phyloP scores from a whole-genome alignment of 2,329 filamentous ascomycete genomes.

The Dactylonectria macrodidyma region DNA sequence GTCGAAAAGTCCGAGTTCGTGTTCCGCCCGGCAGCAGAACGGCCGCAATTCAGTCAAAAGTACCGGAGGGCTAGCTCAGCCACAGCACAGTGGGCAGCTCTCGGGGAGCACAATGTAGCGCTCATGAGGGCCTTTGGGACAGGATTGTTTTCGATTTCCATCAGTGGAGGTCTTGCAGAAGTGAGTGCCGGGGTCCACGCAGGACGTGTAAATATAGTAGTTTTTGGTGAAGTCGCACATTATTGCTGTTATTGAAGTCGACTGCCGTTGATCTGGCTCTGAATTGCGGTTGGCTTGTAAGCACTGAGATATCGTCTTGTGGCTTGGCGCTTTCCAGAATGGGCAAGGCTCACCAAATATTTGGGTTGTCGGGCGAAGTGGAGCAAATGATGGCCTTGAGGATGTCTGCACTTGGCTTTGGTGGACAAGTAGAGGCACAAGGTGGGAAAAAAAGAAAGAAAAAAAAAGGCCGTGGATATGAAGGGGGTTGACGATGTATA shows the following conservation, averaged over 20 bases:
- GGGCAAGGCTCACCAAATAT: slow-evolving; percentile 33
- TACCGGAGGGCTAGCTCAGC: slow-evolving; percentile 47
- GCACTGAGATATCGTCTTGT: slow-evolving; percentile 17
- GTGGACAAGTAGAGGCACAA: neutral
- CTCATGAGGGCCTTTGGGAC: slow-evolving; percentile 77
- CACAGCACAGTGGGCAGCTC: slow-evolving; percentile 65
- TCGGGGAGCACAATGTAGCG: slow-evolving; percentile 80
- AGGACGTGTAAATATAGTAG: slow-evolving; percentile 83
- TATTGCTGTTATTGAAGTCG: slow-evolving; percentile 45
- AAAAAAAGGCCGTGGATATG: neutral
- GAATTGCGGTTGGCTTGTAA: slow-evolving; percentile 12
- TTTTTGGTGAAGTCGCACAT: slow-evolving; percentile 81
- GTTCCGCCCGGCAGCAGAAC: slow-evolving; percentile 6
- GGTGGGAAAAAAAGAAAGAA: too few relatives aligned
- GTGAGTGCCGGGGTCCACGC: slow-evolving; percentile 77
- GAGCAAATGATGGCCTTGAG: slow-evolving; percentile 14
- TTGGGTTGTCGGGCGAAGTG: slow-evolving; percentile 23
- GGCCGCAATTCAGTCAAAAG: slow-evolving; percentile 10
- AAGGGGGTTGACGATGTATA: neutral
- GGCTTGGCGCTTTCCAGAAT: slow-evolving; percentile 28
- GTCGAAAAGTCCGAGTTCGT: neutral
- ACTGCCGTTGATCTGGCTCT: slow-evolving; percentile 4
- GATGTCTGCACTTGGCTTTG: slow-evolving; percentile 9
- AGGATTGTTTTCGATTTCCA: slow-evolving; percentile 72
- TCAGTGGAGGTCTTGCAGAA: slow-evolving; percentile 81